Conservation (phyloP, 768 basidiomycete species). For the Termitomyces sp. region DNA sequence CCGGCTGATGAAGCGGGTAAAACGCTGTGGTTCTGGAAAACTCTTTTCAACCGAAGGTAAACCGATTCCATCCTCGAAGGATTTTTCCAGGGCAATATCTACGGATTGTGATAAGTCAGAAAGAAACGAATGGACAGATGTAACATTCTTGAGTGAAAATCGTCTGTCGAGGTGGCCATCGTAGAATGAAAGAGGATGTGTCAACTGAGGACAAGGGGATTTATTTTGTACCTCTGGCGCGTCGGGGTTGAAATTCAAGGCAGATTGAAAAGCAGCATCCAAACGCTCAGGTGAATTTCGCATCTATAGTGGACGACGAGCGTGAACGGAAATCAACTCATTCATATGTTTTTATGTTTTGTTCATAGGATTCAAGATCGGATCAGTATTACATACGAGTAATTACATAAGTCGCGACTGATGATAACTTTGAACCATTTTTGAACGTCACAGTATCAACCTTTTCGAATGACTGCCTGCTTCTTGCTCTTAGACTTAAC, state of each 20-base stretch:
- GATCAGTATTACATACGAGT: no score
- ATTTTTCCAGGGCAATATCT: background rate
- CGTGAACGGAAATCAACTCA: no score
- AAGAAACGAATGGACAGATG: background rate
- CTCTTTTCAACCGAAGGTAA: background rate
- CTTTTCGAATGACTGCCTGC: background rate
- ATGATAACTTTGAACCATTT: no score
- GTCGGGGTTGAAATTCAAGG: background rate
- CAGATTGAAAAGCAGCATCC: background rate
- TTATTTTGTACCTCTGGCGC: no score
- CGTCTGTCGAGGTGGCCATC: slow-evolving; percentile 6
- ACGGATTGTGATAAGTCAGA: no score
- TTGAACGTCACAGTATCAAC: no score
- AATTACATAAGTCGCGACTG: no score
- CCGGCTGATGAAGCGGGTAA: background rate
- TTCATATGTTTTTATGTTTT: no score
- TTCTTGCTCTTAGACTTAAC: background rate
- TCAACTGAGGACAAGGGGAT: background rate
- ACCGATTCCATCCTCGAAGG: background rate
- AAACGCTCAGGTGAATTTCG: background rate
- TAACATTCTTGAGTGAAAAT: slow-evolving; percentile 1
- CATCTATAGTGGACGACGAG: no score
- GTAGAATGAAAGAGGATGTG: background rate
- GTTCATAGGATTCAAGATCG: no score
- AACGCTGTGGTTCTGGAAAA: background rate